phyloP scores from a whole-genome alignment of 108 stramenopile genomes.

The Discostella stelligeroides region DNA sequence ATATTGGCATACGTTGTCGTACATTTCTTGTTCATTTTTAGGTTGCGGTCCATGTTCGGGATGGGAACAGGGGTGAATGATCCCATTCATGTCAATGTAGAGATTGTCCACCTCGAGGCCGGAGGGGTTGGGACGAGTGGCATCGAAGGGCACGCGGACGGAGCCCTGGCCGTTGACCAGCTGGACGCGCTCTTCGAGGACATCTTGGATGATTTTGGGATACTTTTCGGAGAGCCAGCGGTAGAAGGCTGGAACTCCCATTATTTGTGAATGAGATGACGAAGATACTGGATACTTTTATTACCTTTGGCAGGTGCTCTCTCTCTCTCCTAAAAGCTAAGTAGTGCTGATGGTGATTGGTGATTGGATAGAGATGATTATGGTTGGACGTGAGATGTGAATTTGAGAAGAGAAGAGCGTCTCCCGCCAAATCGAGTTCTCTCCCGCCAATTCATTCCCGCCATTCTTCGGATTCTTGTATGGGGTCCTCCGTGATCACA shows the following conservation, averaged over 20 bases:
- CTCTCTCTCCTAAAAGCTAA: no score
- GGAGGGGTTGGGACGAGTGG: slow-evolving; percentile 87
- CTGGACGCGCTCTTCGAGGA: slow-evolving; percentile 91
- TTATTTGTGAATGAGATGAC: slow-evolving; percentile 12
- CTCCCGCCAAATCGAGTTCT: no score
- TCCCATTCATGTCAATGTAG: slow-evolving; percentile 99
- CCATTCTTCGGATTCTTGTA: no score
- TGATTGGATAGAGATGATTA: no score
- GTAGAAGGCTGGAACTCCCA: slow-evolving; percentile 99
- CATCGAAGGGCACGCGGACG: slow-evolving; percentile 81
- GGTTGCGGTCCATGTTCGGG: slow-evolving; percentile 92
- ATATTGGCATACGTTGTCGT: slow-evolving; percentile 91
- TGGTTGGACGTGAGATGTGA: no score
- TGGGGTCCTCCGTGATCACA: no score
- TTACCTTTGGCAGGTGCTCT: no score
- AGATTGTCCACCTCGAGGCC: slow-evolving; percentile 93
- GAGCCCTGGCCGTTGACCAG: slow-evolving; percentile 61
- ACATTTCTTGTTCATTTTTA: slow-evolving; percentile 96
- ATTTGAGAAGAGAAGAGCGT: no score
- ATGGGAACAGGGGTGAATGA: slow-evolving; percentile 99
- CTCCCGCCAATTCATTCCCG: no score
- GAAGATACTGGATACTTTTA: no score
- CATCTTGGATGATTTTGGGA: slow-evolving; percentile 92
- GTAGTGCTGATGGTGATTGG: no score
- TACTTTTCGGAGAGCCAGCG: slow-evolving; percentile 99